Conservation (phyloP, 2,329 filamentous ascomycete species). For the Diplodia scrobiculata region DNA sequence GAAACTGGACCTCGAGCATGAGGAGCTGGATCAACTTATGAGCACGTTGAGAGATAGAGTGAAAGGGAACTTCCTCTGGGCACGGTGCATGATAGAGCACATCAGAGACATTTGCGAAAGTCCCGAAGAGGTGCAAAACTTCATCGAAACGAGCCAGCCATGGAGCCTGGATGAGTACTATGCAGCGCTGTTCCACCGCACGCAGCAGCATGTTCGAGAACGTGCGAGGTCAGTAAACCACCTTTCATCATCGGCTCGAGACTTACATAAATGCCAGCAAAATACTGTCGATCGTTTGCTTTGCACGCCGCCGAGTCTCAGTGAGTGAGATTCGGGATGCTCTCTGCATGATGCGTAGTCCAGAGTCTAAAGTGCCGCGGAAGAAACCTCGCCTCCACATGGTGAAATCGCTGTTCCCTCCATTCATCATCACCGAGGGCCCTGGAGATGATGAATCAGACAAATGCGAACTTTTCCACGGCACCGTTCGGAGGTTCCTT, state of each 20-base stretch:
- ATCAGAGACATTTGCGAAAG: neutral
- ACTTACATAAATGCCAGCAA: neutral
- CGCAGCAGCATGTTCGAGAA: neutral
- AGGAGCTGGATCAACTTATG: neutral
- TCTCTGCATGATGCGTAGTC: conserved; percentile 18
- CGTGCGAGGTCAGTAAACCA: neutral
- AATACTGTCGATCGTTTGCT: conserved; percentile 14
- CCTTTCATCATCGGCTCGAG: neutral
- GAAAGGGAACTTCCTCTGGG: conserved; percentile 28
- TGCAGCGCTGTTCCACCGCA: neutral
- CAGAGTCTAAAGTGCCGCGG: conserved; percentile 16
- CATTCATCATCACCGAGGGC: neutral
- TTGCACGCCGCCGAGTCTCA: conserved; percentile 8
- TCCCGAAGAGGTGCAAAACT: neutral
- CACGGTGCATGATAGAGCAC: conserved; percentile 15
- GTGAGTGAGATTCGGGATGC: conserved; percentile 16
- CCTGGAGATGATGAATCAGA: neutral
- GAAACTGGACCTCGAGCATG: neutral
- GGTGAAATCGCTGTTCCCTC: neutral
- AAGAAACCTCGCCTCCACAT: neutral
- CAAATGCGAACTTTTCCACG: neutral
- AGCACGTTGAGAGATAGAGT: neutral
- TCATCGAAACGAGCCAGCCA: neutral
- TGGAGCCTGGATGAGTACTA: conserved; percentile 1
- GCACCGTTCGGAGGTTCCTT: neutral